Base-by-base conservation (phyloP, 805 yeast genomes). In the Lipomyces oligophaga region DNA sequence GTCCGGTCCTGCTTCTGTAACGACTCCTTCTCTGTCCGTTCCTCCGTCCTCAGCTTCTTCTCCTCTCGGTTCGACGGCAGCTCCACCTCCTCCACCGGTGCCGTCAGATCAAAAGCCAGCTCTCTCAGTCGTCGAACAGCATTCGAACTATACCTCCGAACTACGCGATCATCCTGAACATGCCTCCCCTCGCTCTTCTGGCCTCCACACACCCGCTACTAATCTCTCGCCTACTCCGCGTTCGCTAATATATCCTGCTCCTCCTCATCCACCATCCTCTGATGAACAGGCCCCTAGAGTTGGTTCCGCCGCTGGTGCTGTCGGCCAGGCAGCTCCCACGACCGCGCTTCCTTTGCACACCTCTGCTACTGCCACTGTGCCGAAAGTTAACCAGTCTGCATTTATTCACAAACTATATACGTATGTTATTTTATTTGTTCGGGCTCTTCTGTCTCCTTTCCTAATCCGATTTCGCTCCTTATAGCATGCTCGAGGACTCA, bases 341-440 rank as follows among this genome's bases (percentile, higher is more conserved):
- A 15, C 38, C 15, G 22, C 45, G 5, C 13, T 40, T 5, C 47
- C 32, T n/a, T 24, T 32, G 28, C n/a, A n/a, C n/a, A n/a, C n/a
- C n/a, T n/a, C n/a, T n/a, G 5, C 37, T 35, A 15, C 22, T 24
- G 41, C 27, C 19, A 28, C 35, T 16, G 34, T 45, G 22, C 54
- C 57, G 26, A 50, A 66, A 39, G 69, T 70, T 35, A 71, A 69
- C 47, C 78, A 77, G 56, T 72, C 80, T 1, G 78, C 80, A 4
- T 90, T 90, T 68, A 85, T 89, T 49, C 96, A 89, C 67, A 90
- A 90, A 63, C 75, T 90, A 21, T 89, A 85, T 71, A 58, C 45
- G 62, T 58, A 34, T 33, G 60, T 45, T 25, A n/a, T n/a, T n/a
- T n/a, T n/a, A n/a, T n/a, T 6, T 15, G 3, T 3, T 18, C 33